phyloP scores from a whole-genome alignment of 805 yeast species.

The Grigorovia humatica region DNA sequence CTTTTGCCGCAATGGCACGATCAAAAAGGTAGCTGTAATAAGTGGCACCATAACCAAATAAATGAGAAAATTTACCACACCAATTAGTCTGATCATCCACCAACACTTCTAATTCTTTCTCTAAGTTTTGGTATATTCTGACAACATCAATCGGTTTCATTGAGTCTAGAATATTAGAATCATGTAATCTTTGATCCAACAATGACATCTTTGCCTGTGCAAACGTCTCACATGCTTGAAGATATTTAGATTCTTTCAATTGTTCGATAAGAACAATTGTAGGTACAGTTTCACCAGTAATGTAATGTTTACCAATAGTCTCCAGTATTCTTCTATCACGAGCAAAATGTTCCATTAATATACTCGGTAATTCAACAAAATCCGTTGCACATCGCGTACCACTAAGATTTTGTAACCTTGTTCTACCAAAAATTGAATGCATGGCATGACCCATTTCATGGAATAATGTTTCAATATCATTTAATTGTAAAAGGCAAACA shows the following conservation, averaged over 20 bases:
- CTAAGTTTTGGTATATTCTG: conserved; percentile 55
- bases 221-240: conserved; percentile 64
- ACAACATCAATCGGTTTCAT: conserved; percentile 44
- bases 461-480: conserved; percentile 86
- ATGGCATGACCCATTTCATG: conserved; percentile 99
- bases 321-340: conserved; percentile 66
- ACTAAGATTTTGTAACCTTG: conserved; percentile 78
- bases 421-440: conserved; percentile 93
- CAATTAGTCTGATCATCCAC: conserved; percentile 66
- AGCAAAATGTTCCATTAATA: conserved; percentile 91
- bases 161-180: conserved; percentile 26
- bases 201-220: conserved; percentile 86
- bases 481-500: conserved; percentile 53
- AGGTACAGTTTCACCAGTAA: conserved; percentile 54
- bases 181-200: conserved; percentile 73
- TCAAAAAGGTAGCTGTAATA: conserved; percentile 89
- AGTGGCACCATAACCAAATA: conserved; percentile 87
- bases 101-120: conserved; percentile 46
- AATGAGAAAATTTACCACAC: conserved; percentile 92
- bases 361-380: conserved; percentile 93
- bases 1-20: conserved; percentile 79
- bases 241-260: conserved; percentile 39
- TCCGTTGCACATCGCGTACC: conserved; percentile 96
- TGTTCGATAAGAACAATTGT: conserved; percentile 38
- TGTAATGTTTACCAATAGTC: conserved; percentile 57